These are phyloP conservation scores for Penicillium glabrum DNA, from an alignment of 2,329 filamentous ascomycete species.

Conservation along the genomic window DNA sequence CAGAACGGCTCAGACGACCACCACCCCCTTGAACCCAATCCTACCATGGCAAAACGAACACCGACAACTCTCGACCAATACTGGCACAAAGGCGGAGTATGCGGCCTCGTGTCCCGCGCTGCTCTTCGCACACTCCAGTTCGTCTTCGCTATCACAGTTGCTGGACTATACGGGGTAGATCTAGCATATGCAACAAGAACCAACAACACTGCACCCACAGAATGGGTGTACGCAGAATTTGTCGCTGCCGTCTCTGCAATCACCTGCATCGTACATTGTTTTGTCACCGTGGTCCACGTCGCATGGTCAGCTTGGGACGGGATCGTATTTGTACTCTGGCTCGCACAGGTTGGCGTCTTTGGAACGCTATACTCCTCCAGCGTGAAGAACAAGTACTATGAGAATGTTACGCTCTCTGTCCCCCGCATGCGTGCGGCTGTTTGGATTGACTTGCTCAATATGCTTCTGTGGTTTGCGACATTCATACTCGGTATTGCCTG, in stretches of 20 bases:
- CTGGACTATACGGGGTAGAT: background rate
- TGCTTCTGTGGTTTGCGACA: background rate
- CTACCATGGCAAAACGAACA: no score
- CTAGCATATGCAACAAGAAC: background rate
- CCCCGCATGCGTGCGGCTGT: background rate
- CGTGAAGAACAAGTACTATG: background rate
- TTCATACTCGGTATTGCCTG: background rate
- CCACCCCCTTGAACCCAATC: no score
- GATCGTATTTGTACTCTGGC: background rate
- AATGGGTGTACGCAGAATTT: background rate
- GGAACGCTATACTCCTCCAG: background rate
- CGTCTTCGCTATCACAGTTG: background rate
- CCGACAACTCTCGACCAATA: background rate
- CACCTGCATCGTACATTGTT: background rate
- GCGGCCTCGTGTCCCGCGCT: background rate
- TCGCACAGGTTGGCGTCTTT: background rate
- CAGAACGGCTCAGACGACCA: no score
- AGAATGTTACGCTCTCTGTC: background rate
- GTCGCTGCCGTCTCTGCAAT: background rate
- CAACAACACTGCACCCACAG: background rate
- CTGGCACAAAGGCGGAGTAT: background rate
- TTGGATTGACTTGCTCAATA: background rate
- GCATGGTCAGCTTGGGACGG: background rate
- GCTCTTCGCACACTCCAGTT: background rate
- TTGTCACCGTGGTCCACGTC: background rate